These are phyloP conservation scores for Sporothrix protearum DNA, from an alignment of 2,329 filamentous ascomycete species.

Conservation along the genomic window DNA sequence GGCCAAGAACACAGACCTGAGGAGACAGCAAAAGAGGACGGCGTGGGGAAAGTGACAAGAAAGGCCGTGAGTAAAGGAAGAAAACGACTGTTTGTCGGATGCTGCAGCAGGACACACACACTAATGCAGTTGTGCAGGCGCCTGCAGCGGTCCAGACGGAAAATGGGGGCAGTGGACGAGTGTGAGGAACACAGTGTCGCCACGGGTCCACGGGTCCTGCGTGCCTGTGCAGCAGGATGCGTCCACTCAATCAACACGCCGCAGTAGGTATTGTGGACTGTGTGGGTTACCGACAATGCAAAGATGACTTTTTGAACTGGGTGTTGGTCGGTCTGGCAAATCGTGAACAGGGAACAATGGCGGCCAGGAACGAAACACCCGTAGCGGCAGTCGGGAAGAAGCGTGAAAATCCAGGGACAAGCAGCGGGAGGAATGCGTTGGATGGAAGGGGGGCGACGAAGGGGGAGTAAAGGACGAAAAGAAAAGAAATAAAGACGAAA, in stretches of 20 bases:
- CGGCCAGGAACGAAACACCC: background rate
- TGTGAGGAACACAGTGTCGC: background rate
- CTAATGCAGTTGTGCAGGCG: conserved; percentile 12
- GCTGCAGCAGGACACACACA: background rate
- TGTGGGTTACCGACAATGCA: background rate
- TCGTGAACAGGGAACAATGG: conserved; percentile 1
- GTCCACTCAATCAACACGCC: background rate
- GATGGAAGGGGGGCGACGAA: background rate
- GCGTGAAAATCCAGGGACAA: conserved; percentile 8
- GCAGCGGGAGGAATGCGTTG: background rate
- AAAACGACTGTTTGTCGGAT: background rate
- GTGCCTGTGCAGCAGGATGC: conserved; percentile 8
- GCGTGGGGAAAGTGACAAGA: background rate
- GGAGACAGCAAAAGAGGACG: background rate
- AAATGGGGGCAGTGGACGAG: background rate
- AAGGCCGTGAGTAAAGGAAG: background rate
- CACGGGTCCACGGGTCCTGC: conserved; percentile 9
- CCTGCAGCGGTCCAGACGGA: conserved; percentile 15
- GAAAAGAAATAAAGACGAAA: background rate
- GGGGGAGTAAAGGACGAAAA: background rate
- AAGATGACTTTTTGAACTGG: background rate
- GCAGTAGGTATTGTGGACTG: background rate
- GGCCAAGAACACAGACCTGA: background rate
- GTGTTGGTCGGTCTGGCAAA: background rate
- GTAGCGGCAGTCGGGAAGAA: conserved; percentile 14